Conservation (phyloP, 257 asterid genomes). For the Thymus mandschuricus region DNA sequence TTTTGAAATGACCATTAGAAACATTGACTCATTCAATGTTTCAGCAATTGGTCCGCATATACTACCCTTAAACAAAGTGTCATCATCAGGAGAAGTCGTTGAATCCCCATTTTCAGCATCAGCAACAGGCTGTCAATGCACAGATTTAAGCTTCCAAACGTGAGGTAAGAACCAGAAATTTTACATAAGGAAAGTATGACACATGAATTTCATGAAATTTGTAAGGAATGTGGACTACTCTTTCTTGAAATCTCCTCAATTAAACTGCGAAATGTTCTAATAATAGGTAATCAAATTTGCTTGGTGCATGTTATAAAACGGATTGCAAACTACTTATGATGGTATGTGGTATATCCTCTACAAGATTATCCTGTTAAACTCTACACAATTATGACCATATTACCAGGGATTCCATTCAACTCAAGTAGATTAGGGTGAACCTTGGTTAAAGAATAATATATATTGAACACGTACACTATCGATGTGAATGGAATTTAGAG, state of each 20-base stretch:
- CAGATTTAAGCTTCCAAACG: constrained; percentile 25
- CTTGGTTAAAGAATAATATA: too few species aligned
- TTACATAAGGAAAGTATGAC: constrained; percentile 13
- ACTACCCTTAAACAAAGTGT: constrained; percentile 63
- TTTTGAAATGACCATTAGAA: constrained; percentile 71
- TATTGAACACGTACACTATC: too few species aligned
- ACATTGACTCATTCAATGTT: constrained; percentile 86
- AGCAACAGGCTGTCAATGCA: constrained; percentile 53
- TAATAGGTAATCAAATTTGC: background rate
- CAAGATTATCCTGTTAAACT: too few species aligned
- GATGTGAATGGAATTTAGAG: too few species aligned
- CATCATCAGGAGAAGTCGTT: constrained; percentile 36
- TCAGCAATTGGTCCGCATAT: constrained; percentile 95
- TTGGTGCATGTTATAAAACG: too few species aligned
- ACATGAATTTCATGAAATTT: constrained; percentile 6
- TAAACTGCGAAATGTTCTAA: background rate
- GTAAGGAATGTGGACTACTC: background rate
- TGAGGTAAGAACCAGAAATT: constrained; percentile 20
- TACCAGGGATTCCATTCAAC: too few species aligned
- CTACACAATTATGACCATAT: too few species aligned
- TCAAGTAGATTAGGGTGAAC: too few species aligned
- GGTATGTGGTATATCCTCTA: too few species aligned
- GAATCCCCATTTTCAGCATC: constrained; percentile 55
- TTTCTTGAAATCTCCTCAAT: background rate
- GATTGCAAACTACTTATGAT: too few species aligned